Conservation (phyloP, 768 basidiomycete genomes). For the Termitomyces sp. region DNA sequence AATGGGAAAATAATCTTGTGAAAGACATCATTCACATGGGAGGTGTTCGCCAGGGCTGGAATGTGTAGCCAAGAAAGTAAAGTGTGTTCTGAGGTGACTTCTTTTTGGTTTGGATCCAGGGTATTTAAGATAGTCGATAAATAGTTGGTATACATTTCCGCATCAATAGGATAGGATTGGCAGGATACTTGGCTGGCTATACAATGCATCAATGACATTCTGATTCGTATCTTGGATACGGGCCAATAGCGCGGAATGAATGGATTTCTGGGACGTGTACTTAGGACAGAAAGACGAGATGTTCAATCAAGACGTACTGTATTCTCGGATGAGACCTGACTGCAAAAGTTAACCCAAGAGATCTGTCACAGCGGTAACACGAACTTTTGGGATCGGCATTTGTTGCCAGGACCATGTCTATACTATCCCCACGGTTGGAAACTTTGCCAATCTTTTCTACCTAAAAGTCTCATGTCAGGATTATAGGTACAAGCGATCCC, state of each 20-base stretch:
- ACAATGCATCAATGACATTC: constrained; percentile 65
- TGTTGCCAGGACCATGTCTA: constrained; percentile 48
- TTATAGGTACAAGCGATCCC: not conserved
- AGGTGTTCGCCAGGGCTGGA: constrained; percentile 32
- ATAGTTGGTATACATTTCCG: constrained; percentile 42
- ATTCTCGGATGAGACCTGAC: constrained; percentile 30
- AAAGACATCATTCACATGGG: constrained; percentile 33
- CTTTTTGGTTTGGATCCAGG: constrained; percentile 46
- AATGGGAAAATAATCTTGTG: constrained; percentile 66
- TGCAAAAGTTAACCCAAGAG: constrained; percentile 40
- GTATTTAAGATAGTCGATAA: constrained; percentile 33
- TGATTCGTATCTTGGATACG: constrained; percentile 64
- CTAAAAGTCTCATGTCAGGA: not conserved
- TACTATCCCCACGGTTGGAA: constrained; percentile 15
- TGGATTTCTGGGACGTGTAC: constrained; percentile 38
- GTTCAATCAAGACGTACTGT: constrained; percentile 29
- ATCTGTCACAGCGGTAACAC: constrained; percentile 55
- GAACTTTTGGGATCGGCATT: constrained; percentile 59
- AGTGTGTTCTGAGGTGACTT: constrained; percentile 48
- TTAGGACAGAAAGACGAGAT: constrained; percentile 4
- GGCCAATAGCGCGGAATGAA: constrained; percentile 61
- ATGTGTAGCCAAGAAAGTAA: constrained; percentile 50
- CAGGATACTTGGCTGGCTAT: constrained; percentile 47
- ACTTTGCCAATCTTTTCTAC: constrained; percentile 4
- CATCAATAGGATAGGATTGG: constrained; percentile 39